Evolutionary conservation across 257 asterid genomes (phyloP).

Genomic region (Verbascum thapsus): DNA sequence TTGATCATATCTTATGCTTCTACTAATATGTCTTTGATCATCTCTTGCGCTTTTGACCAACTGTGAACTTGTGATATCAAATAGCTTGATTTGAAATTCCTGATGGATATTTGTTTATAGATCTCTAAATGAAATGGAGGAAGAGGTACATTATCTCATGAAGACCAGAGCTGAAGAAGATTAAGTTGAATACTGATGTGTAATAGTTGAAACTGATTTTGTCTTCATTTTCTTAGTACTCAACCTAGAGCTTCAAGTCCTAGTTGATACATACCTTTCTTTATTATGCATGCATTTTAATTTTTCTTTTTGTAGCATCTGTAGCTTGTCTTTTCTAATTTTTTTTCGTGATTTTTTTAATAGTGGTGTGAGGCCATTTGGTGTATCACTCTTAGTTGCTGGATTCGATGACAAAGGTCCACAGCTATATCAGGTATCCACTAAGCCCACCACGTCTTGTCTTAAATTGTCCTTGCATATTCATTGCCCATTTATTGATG

Average conservation of each 20-base stretch:
- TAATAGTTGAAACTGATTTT: not conserved
- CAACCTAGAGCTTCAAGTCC: not conserved
- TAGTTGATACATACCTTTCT: slow-evolving; percentile 1
- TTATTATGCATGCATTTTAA: slow-evolving; percentile 7
- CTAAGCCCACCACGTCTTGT: slow-evolving; percentile 16
- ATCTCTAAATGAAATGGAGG: slow-evolving; percentile 1
- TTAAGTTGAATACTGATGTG: slow-evolving; percentile 16
- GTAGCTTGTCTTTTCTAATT: slow-evolving; percentile 16
- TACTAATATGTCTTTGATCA: not conserved
- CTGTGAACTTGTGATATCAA: slow-evolving; percentile 1
- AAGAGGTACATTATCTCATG: not conserved
- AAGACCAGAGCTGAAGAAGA: slow-evolving; percentile 2
- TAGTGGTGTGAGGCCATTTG: slow-evolving; percentile 98
- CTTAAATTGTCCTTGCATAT: slow-evolving; percentile 20
- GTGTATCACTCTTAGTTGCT: slow-evolving; percentile 94
- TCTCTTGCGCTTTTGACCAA: too few relatives aligned
- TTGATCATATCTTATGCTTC: not conserved
- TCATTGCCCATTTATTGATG: not conserved
- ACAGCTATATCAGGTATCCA: slow-evolving; percentile 81
- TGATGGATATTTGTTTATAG: not conserved
- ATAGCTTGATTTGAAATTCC: not conserved
- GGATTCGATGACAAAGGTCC: slow-evolving; percentile 99
- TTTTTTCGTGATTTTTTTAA: slow-evolving; percentile 24
- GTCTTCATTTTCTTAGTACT: not conserved
- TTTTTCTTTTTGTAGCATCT: not conserved